Evolutionary conservation across 306 rosid species (phyloP).

Genomic region (Inga oerstediana): DNA sequence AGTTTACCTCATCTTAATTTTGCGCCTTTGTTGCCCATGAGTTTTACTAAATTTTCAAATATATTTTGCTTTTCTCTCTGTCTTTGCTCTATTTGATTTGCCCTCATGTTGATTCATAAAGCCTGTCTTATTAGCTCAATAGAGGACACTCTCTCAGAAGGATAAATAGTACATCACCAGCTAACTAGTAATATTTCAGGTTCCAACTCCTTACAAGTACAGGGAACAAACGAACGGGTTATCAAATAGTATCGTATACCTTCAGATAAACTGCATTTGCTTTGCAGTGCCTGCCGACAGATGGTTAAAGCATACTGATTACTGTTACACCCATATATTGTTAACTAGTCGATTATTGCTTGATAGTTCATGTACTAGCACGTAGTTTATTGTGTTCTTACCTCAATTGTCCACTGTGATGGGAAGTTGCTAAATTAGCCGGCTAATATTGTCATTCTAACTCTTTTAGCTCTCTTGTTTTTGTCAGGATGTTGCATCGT

Average conservation of each 20-base stretch:
- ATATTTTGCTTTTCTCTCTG: background rate
- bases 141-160: conserved; percentile 14
- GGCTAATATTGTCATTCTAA: conserved; percentile 10
- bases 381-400: background rate
- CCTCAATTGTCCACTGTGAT: background rate
- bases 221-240: background rate
- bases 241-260: background rate
- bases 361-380: background rate
- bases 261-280: conserved; percentile 13
- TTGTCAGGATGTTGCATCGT: background rate
- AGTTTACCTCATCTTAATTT: background rate
- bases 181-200: background rate
- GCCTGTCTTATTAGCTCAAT: conserved; percentile 7
- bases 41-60: background rate
- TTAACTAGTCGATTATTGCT: background rate
- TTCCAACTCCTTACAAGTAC: background rate
- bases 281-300: conserved; percentile 5
- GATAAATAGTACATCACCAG: background rate
- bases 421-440: conserved; percentile 15
- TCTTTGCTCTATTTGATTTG: background rate
- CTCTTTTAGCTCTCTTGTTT: background rate
- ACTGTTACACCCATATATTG: background rate
- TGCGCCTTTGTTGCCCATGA: background rate
- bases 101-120: background rate
- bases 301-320: conserved; percentile 13